Conservation (phyloP, 1,284 basidiomycete genomes). For the Naganishia liquefaciens region DNA sequence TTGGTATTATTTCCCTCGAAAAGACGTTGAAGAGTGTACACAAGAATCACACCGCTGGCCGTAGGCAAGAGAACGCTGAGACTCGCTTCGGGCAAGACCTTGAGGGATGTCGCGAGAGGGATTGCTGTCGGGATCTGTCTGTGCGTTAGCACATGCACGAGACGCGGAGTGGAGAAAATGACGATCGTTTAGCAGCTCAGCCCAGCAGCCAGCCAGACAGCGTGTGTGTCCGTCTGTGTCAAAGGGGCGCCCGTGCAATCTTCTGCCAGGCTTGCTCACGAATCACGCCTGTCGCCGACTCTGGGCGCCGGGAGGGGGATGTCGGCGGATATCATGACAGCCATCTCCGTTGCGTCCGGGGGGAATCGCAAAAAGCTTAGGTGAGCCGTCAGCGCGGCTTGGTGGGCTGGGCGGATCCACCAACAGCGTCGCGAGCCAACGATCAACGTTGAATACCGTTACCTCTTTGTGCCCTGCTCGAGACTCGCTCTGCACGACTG, state of each 20-base stretch:
- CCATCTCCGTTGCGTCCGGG: neutral
- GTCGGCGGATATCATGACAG: neutral
- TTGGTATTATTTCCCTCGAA: conserved; percentile 14
- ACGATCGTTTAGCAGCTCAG: conserved; percentile 13
- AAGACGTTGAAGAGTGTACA: neutral
- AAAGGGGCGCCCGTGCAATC: conserved; percentile 4
- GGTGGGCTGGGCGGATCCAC: neutral
- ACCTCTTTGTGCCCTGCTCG: neutral
- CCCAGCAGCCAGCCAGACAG: conserved; percentile 18
- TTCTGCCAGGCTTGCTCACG: neutral
- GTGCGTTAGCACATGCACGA: neutral
- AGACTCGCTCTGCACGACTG: neutral
- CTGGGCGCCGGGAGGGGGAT: neutral
- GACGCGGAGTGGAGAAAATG: conserved; percentile 9
- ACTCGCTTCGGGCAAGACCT: neutral
- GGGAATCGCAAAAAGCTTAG: conserved; percentile 18
- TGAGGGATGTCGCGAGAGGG: conserved; percentile 10
- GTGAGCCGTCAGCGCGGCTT: conserved; percentile 8
- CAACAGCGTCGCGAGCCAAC: conserved; percentile 14
- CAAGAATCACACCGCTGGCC: neutral
- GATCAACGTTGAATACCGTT: conserved; percentile 18
- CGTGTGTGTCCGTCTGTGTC: neutral
- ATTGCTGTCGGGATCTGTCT: neutral
- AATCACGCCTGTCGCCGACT: conserved; percentile 12
- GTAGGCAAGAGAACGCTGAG: neutral